These are phyloP conservation scores for Sisymbrium irio DNA, from an alignment of 345 rosid genomes.

Conservation along the genomic window DNA sequence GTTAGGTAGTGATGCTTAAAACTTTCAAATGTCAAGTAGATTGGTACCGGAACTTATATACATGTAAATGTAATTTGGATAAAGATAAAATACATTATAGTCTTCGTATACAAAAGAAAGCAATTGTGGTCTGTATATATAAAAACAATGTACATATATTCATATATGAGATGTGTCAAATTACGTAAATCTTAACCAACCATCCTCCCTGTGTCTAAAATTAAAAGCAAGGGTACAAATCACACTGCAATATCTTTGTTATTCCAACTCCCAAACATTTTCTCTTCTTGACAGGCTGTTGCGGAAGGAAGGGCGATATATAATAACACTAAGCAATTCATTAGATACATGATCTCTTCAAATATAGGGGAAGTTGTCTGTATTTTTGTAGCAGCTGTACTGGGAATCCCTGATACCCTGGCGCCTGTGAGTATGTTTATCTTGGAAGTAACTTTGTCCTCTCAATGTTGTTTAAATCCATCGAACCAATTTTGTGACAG, in stretches of 20 bases:
- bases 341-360: constrained; percentile 99
- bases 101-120: background rate
- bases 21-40: background rate
- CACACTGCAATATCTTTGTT: constrained; percentile 13
- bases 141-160: background rate
- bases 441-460: background rate
- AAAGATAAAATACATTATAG: background rate
- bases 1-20: background rate
- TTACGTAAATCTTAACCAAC: background rate
- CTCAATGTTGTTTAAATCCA: background rate
- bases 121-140: background rate
- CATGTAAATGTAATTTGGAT: background rate
- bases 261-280: constrained; percentile 22
- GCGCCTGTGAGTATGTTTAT: constrained; percentile 81
- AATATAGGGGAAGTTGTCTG: constrained; percentile 99
- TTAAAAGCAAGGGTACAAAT: constrained; percentile 2
- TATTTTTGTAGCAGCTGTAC: constrained; percentile 97
- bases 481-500: background rate
- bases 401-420: constrained; percentile 97
- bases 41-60: background rate
- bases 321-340: constrained; percentile 97
- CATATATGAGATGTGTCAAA: constrained; percentile 1
- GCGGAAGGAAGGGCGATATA: constrained; percentile 99
- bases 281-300: constrained; percentile 67
- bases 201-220: background rate